These are phyloP conservation scores for Leptomonas pyrrhocoris DNA, from an alignment of 208 protist genomes.

Conservation along the genomic window DNA sequence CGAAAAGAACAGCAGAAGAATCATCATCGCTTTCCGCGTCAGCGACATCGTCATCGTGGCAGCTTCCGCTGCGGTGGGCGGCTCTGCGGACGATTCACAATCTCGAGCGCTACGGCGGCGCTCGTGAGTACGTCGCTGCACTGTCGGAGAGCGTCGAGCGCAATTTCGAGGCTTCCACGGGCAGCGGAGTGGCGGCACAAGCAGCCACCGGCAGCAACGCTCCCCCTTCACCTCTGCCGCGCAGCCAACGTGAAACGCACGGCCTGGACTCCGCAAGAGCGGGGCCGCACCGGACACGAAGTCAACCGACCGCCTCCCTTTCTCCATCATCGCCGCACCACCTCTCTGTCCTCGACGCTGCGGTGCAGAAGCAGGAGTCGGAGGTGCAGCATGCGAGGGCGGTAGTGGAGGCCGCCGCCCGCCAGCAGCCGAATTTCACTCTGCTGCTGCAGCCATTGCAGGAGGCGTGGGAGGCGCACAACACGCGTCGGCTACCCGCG, in stretches of 20 bases:
- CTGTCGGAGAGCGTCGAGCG: background rate
- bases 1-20: no score
- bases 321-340: no score
- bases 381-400: background rate
- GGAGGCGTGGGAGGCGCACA: conserved; percentile 4
- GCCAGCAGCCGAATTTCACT: background rate
- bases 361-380: background rate
- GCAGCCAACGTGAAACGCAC: background rate
- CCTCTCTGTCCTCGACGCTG: background rate
- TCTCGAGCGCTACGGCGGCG: conserved; percentile 15
- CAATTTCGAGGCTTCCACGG: background rate
- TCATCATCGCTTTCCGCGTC: no score
- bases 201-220: no score
- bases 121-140: conserved; percentile 14
- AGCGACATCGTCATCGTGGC: background rate
- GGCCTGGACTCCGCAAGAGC: background rate
- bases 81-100: conserved; percentile 13
- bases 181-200: background rate
- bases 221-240: no score
- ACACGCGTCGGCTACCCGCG: background rate
- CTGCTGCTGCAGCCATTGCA: background rate
- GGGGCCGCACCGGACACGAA: background rate
- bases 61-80: conserved; percentile 5
- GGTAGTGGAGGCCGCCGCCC: conserved; percentile 2
- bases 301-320: background rate